A percentile compares a stretch with the other conserved stretches of the same genome.
phyloP scores from a whole-genome alignment of 2,329 filamentous ascomycete species.

The Tolypocladium inflatum region DNA sequence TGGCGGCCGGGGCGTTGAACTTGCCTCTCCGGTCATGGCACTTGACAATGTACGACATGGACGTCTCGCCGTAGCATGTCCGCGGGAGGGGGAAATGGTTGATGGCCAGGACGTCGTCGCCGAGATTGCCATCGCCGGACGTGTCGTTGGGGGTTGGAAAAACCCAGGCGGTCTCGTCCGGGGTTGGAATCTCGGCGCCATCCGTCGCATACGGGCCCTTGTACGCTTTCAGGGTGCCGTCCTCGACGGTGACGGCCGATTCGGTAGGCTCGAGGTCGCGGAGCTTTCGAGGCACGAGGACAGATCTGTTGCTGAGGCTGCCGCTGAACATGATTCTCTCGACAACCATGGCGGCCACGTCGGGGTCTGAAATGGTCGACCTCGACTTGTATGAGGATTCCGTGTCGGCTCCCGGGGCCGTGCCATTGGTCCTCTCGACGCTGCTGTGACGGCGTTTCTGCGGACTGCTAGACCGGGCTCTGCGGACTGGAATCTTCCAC shows the following conservation, averaged over 20 bases:
- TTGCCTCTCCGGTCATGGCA: constrained; percentile 68
- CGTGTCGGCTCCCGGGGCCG: background rate
- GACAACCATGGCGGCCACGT: constrained; percentile 19
- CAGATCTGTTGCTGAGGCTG: constrained; percentile 11
- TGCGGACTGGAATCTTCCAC: constrained; percentile 61
- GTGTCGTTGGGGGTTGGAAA: constrained; percentile 11
- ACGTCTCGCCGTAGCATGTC: constrained; percentile 54
- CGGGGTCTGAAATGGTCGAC: constrained; percentile 17
- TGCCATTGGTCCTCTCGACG: constrained; percentile 7
- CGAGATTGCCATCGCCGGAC: constrained; percentile 3
- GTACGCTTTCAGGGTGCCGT: constrained; percentile 60
- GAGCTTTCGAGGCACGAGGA: constrained; percentile 15
- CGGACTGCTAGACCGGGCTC: constrained; percentile 22
- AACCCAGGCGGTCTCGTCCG: constrained; percentile 17
- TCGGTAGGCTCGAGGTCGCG: constrained; percentile 18
- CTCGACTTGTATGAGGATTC: constrained; percentile 1
- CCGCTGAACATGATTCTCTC: constrained; percentile 27
- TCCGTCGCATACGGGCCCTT: constrained; percentile 41
- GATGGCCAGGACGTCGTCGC: constrained; percentile 11
- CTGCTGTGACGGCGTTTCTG: constrained; percentile 21
- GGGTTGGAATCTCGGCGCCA: constrained; percentile 8
- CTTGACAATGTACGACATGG: constrained; percentile 81
- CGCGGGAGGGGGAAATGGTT: constrained; percentile 46
- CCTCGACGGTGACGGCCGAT: constrained; percentile 48
- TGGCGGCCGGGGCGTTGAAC: constrained; percentile 61